Evolutionary conservation across 2,329 filamentous ascomycete genomes (phyloP).

Genomic region (Aspergillus niger): DNA sequence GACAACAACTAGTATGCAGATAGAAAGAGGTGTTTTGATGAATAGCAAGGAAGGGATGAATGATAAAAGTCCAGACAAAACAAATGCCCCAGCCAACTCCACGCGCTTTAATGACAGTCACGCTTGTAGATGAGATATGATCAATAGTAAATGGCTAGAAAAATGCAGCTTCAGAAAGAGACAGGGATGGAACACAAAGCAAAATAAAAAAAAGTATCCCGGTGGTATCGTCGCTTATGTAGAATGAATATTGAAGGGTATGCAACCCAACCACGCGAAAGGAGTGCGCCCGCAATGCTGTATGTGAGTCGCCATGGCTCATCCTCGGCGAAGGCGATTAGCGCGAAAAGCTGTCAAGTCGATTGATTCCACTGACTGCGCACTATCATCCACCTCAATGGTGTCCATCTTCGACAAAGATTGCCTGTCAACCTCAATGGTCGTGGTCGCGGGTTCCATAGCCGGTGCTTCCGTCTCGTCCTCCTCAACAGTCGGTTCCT

Average conservation of each 20-base stretch:
- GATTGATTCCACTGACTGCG: slow-evolving; percentile 21
- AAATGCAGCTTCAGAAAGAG: not conserved
- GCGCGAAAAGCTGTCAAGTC: slow-evolving; percentile 24
- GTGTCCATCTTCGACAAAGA: slow-evolving; percentile 10
- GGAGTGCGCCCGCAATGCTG: slow-evolving; percentile 6
- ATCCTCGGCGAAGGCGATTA: slow-evolving; percentile 15
- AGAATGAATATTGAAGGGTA: not conserved
- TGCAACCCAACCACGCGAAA: not conserved
- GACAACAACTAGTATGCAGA: not conserved
- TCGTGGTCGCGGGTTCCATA: not conserved
- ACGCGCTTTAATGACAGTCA: slow-evolving; percentile 23
- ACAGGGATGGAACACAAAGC: not conserved
- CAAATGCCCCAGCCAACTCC: slow-evolving; percentile 26
- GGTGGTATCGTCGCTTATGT: slow-evolving; percentile 14
- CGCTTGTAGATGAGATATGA: slow-evolving; percentile 17
- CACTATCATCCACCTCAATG: slow-evolving; percentile 25
- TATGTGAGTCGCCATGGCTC: not conserved
- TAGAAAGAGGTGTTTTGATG: not conserved
- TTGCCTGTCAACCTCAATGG: slow-evolving; percentile 6
- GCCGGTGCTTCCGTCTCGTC: slow-evolving; percentile 16
- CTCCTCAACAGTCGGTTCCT: slow-evolving; percentile 25
- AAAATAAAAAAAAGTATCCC: not conserved
- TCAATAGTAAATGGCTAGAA: not conserved
- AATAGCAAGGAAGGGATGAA: not conserved
- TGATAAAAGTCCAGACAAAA: not conserved